phyloP scores from a whole-genome alignment of 1,139 yeast species.

The Scheffersomyces titani region DNA sequence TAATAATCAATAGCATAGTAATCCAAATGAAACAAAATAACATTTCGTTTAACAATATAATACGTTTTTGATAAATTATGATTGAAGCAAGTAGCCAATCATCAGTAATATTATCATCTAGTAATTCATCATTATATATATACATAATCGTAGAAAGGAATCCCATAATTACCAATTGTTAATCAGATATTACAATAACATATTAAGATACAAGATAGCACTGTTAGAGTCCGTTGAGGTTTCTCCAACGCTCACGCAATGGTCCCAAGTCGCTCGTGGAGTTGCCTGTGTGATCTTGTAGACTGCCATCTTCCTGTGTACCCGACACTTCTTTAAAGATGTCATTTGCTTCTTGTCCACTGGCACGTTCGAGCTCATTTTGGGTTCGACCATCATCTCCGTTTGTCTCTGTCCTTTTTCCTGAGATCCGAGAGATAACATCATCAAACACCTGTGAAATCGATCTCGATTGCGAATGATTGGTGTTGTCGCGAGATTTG shows the following conservation, averaged over 20 bases:
- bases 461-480: slow-evolving; percentile 25
- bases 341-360: slow-evolving; percentile 3
- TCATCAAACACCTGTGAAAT: slow-evolving; percentile 36
- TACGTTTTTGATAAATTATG: no score
- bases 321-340: slow-evolving; percentile 4
- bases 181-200: not conserved
- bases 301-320: slow-evolving; percentile 12
- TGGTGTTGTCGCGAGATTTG: slow-evolving; percentile 20
- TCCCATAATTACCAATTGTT: not conserved
- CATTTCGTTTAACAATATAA: no score
- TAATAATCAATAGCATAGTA: no score
- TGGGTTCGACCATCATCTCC: not conserved
- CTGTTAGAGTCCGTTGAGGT: slow-evolving; percentile 3
- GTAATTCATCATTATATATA: no score
- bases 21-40: no score
- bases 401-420: not conserved
- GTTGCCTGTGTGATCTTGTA: slow-evolving; percentile 21
- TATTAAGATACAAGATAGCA: not conserved
- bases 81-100: no score
- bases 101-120: no score
- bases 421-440: slow-evolving; percentile 11
- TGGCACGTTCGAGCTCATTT: not conserved
- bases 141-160: not conserved
- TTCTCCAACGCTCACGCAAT: not conserved
- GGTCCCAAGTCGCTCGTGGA: slow-evolving; percentile 36